phyloP scores from a whole-genome alignment of 257 asterid species.

The Fraxinus pennsylvanica region DNA sequence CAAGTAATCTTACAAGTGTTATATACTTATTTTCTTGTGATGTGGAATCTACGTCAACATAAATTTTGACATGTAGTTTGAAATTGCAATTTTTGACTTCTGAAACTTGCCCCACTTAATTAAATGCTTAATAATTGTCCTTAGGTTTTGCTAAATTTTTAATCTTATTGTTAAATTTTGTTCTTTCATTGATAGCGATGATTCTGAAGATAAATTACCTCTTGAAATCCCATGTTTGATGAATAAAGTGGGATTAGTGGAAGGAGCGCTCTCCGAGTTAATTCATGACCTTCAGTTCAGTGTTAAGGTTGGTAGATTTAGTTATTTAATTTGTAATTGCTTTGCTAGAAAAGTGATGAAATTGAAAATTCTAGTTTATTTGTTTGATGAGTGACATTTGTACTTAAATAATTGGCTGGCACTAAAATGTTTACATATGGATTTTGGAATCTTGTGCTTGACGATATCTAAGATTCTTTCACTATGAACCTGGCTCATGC shows the following conservation, averaged over 20 bases:
- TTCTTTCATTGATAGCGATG: constrained; percentile 54
- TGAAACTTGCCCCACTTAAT: background rate
- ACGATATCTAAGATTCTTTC: background rate
- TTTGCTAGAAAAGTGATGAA: constrained; percentile 9
- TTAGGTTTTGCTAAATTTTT: background rate
- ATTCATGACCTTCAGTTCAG: constrained; percentile 54
- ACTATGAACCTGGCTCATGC: constrained; percentile 8
- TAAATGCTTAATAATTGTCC: background rate
- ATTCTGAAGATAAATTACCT: constrained; percentile 46
- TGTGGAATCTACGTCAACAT: background rate
- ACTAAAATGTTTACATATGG: constrained; percentile 6
- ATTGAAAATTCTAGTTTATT: constrained; percentile 8
- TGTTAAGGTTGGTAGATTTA: constrained; percentile 52
- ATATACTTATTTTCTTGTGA: constrained; percentile 6
- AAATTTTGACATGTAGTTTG: background rate
- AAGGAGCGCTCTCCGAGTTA: constrained; percentile 69
- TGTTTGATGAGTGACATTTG: constrained; percentile 14
- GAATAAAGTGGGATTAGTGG: constrained; percentile 64
- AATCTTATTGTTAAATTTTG: constrained; percentile 7
- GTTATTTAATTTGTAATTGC: constrained; percentile 11
- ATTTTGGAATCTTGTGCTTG: background rate
- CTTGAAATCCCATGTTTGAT: constrained; percentile 52
- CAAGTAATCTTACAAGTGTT: constrained; percentile 4
- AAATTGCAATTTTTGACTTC: background rate
- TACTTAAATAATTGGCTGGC: constrained; percentile 12